phyloP scores from a whole-genome alignment of 768 basidiomycete genomes.

The Suillus sp. region DNA sequence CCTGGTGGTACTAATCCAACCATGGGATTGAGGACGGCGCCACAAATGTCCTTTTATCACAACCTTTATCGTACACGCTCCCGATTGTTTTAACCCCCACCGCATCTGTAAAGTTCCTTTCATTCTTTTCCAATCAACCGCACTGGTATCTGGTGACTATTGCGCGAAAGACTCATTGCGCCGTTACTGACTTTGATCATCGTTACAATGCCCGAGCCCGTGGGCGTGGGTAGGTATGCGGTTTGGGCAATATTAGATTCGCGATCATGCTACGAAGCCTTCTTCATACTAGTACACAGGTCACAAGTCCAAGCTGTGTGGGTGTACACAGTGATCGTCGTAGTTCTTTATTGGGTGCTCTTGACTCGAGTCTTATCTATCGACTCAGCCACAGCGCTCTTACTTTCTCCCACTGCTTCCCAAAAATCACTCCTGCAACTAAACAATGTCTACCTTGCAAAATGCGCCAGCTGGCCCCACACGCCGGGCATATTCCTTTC shows the following conservation, averaged over 20 bases:
- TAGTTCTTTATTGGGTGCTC: not conserved
- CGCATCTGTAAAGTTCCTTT: too few relatives aligned
- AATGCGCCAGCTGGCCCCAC: not conserved
- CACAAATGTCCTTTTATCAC: too few relatives aligned
- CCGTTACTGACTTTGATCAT: too few relatives aligned
- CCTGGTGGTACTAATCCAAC: too few relatives aligned
- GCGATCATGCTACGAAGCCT: not conserved
- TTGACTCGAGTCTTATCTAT: not conserved
- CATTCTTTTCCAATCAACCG: too few relatives aligned
- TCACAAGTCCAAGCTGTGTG: not conserved
- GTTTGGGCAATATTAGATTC: not conserved
- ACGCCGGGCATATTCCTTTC: not conserved
- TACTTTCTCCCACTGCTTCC: not conserved
- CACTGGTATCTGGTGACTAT: too few relatives aligned
- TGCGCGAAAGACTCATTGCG: too few relatives aligned
- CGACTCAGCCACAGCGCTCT: not conserved
- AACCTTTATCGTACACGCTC: too few relatives aligned
- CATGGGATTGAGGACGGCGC: too few relatives aligned
- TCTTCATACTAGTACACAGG: not conserved
- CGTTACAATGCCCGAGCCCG: too few relatives aligned
- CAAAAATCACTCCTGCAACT: not conserved
- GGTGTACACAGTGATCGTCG: conserved; percentile 4
- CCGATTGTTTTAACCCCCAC: too few relatives aligned
- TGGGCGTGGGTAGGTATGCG: too few relatives aligned
- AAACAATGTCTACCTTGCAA: not conserved